A percentile compares a stretch with the other conserved stretches of the same genome.
These are phyloP conservation scores for Rubroboletus satanas DNA, from an alignment of 768 basidiomycete genomes.

Conservation along the genomic window DNA sequence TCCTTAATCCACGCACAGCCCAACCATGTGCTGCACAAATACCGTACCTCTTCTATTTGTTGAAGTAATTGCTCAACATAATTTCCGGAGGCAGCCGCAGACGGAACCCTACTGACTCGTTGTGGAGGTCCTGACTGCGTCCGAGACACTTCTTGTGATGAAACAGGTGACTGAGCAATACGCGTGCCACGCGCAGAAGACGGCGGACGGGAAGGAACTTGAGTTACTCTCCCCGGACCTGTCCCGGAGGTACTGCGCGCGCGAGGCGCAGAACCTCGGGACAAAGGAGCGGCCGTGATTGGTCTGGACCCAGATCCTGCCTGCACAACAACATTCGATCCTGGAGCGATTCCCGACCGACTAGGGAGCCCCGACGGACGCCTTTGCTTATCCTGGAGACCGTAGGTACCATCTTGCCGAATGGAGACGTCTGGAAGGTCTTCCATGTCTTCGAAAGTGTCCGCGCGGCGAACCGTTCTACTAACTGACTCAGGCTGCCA, in stretches of 20 bases:
- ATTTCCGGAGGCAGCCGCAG: neutral
- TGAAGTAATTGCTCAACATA: conserved; percentile 22
- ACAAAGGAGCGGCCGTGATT: conserved; percentile 5
- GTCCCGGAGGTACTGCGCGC: conserved; percentile 9
- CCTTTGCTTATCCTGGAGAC: conserved; percentile 30
- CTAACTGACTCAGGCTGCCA: conserved; percentile 39
- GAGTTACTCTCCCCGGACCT: conserved; percentile 7
- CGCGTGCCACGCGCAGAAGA: conserved; percentile 14
- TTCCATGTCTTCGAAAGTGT: conserved; percentile 41
- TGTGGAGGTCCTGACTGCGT: conserved; percentile 13
- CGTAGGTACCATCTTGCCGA: conserved; percentile 56
- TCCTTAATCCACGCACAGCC: conserved; percentile 10
- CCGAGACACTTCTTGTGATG: conserved; percentile 20
- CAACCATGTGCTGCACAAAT: conserved; percentile 2
- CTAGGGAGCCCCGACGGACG: conserved; percentile 11
- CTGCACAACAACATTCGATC: conserved; percentile 6
- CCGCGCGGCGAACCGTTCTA: conserved; percentile 19
- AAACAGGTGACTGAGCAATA: conserved; percentile 9
- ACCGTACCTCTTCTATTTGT: conserved; percentile 48
- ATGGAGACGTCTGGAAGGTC: conserved; percentile 62
- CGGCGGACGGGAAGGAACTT: conserved; percentile 10
- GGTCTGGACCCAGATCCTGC: conserved; percentile 7
- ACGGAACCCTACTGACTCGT: conserved; percentile 4
- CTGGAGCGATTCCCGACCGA: conserved; percentile 10
- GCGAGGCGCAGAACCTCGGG: conserved; percentile 13